Evolutionary conservation across 2,329 filamentous ascomycete genomes (phyloP), one percentile per base, ranked within the genome.

Genomic region (Ascochyta lentis): DNA sequence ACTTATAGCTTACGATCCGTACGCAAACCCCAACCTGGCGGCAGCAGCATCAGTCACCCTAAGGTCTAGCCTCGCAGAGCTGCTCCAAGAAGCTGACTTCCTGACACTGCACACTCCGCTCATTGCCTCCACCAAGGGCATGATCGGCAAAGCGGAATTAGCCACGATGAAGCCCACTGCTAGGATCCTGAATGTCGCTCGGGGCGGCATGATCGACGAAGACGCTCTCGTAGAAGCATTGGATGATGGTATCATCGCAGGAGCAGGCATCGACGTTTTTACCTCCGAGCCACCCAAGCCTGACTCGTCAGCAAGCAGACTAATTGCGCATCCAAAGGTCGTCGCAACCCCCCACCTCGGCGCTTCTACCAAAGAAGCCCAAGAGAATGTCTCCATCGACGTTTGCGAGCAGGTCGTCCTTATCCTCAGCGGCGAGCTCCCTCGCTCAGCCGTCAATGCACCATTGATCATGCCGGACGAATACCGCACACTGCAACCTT

Each of bases 311-410:
- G 88, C 90, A 2, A 82, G 81, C 10, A 81, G 80, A 40, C 79
- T 95, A 8, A 84, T 89, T 53, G 80, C 80, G 9, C 90, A 94
- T 64, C 84, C 87, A 0, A 88, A 85, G 61, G 89, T 92, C 0
- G 86, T 94, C 2, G 87, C 87, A 1, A 94, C 91, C 7, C 91
- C 91, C 1, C 91, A 95, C 72, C 80, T 95, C 0, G 90, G 90
- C 7, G 91, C 91, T 0, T 91, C 87, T 0, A 95, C 91, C 0
- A 83, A 89, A 31, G 91, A 95, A 80, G 91, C 91, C 0, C 90
- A 95, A 72, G 90, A 94, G 68, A 93, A 92, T 58, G 90, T 93
- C 3, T 90, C 88, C 1, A 84, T 93, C 59, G 91, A 94, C 65
- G 91, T 94, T 8, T 94, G 90, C 73, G 87, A 88, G 31, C 90